Percentiles rank a stretch among this genome's conserved stretches.
Conservation (phyloP, 495 filamentous ascomycete species). For the Aspergillus nanangensis region DNA sequence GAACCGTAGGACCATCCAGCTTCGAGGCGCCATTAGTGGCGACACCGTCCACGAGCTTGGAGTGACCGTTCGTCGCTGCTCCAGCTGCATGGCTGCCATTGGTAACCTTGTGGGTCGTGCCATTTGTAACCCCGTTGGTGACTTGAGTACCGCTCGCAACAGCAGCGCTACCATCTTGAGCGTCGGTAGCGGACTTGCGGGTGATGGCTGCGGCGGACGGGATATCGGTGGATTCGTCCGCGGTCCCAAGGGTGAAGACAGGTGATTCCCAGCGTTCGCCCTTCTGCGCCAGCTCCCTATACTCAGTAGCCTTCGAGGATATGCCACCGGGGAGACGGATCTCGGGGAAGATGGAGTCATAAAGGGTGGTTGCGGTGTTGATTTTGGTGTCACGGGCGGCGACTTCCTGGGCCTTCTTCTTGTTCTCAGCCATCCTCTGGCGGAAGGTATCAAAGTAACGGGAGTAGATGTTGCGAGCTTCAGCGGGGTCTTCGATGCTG, state of each 20-base stretch:
- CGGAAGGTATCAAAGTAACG: constrained; percentile 77
- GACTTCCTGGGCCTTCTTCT: constrained; percentile 61
- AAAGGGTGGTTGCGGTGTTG: constrained; percentile 73
- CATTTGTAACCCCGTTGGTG: constrained; percentile 10
- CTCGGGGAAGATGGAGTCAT: constrained; percentile 86
- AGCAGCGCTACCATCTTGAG: constrained; percentile 11
- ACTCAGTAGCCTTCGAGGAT: constrained; percentile 91
- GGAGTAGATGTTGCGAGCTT: constrained; percentile 78
- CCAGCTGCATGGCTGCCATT: not conserved
- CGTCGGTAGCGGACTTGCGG: constrained; percentile 59
- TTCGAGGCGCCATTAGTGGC: constrained; percentile 31
- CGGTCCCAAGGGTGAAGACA: constrained; percentile 85
- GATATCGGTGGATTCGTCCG: constrained; percentile 65
- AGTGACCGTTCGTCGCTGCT: constrained; percentile 10
- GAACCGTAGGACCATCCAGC: constrained; percentile 13
- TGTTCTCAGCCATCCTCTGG: constrained; percentile 65
- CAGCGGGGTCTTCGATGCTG: constrained; percentile 65
- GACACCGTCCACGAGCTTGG: constrained; percentile 48
- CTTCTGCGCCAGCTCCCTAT: constrained; percentile 79
- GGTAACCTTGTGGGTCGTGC: constrained; percentile 9
- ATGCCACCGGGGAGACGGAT: constrained; percentile 88
- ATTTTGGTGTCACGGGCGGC: constrained; percentile 65
- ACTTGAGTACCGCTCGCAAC: constrained; percentile 13
- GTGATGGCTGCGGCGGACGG: constrained; percentile 58
- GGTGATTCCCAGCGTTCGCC: constrained; percentile 94